These are phyloP conservation scores for Tripidium arundinaceum DNA, from an alignment of 202 grass and related monocot species.

Conservation along the genomic window DNA sequence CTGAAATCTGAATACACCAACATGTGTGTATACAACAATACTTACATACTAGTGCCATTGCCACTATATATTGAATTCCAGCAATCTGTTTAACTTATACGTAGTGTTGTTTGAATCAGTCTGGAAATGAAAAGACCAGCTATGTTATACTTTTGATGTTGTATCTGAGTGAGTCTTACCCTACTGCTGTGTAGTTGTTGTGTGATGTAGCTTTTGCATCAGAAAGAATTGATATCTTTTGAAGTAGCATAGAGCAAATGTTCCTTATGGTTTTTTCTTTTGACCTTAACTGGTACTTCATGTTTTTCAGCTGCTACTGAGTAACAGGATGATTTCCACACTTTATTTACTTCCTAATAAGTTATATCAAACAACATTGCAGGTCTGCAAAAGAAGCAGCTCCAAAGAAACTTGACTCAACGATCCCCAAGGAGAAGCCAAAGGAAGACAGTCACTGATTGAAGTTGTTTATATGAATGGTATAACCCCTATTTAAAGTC, in stretches of 20 bases:
- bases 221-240: background rate
- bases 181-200: too few species aligned
- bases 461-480: constrained; percentile 20
- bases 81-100: background rate
- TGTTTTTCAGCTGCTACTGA: background rate
- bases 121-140: background rate
- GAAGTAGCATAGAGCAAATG: background rate
- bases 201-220: background rate
- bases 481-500: background rate
- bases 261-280: background rate
- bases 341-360: background rate
- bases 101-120: background rate
- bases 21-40: background rate
- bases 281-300: background rate
- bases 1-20: background rate
- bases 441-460: constrained; percentile 44
- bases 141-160: background rate
- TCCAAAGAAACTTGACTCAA: constrained; percentile 40
- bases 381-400: constrained; percentile 48
- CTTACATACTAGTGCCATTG: background rate
- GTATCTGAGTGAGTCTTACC: background rate
- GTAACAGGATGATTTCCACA: background rate
- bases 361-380: background rate
- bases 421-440: constrained; percentile 45
- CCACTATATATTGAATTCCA: background rate